Evolutionary conservation across 1,139 yeast species (phyloP), one percentile per base, ranked within the genome.

Genomic region (Magnusiomyces suaveolens): DNA sequence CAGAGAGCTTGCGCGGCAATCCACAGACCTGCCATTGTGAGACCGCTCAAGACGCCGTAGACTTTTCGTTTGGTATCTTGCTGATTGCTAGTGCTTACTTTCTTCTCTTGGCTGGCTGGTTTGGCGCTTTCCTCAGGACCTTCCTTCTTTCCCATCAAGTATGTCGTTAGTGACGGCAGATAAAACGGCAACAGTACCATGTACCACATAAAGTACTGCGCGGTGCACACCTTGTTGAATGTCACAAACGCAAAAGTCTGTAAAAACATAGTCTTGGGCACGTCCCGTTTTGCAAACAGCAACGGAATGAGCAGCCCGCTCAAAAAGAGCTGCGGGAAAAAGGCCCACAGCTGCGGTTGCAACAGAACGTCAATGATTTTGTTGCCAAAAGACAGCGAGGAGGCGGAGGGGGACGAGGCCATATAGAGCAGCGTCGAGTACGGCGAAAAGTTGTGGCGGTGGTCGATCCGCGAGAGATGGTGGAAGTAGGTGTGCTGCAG

Each of bases 211-310:
- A 92, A 92, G 69, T 92, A 92, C 64, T 74, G 76, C 0, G 96
- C 87, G 0, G 98, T 92, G 64, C 95, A 86, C 39, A 92, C 97
- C 70, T 92, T 92, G 73, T 92, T 92, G 72, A 84, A 88, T 1
- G 94, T 77, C 39, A 90, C 96, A 72, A 92, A 92, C 32, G 88
- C 79, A 68, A 88, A 84, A 0, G 98, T 92, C 69, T 90, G 97
- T n/a, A 89, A 67, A 65, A 90, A 87, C 60, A 88, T 69, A 23
- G 89, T 79, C 46, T 84, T 77, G n/a, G 81, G 68, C 32, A 85
- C 64, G 57, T 82, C 80, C 20, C 66, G 66, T 47, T 74, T 70
- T 1, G 85, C 82, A 63, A 81, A 77, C 14, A 69, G 66, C 18
- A 84, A 66, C 1, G 96, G 96, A 2, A 88, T 63, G 0, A 84